Percentiles rank a stretch among this genome's conserved stretches.
phyloP scores from a whole-genome alignment of 805 yeast species.

The Candida arabinofermentans region DNA sequence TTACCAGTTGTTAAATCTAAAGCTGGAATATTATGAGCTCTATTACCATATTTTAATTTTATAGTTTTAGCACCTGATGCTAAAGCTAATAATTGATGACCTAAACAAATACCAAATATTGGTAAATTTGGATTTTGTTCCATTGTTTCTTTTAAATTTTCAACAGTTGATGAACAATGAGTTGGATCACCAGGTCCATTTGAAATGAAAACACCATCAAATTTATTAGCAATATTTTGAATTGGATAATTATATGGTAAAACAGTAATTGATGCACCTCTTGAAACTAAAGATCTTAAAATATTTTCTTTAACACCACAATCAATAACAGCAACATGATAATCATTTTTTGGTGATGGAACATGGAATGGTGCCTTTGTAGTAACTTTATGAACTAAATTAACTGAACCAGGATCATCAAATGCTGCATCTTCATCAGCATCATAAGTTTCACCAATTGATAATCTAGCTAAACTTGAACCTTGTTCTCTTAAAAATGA shows the following conservation, averaged over 20 bases:
- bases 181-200: conserved; percentile 99
- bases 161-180: conserved; percentile 76
- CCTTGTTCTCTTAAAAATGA: conserved; percentile 94
- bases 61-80: conserved; percentile 92
- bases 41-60: conserved; percentile 95
- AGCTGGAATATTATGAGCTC: conserved; percentile 98
- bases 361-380: conserved; percentile 95
- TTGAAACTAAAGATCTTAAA: conserved; percentile 83
- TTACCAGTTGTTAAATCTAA: conserved; percentile 84
- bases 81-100: conserved; percentile 93
- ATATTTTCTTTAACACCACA: conserved; percentile 99
- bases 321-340: conserved; percentile 90
- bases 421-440: conserved; percentile 90
- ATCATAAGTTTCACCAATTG: conserved; percentile 87
- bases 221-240: conserved; percentile 83
- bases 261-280: conserved; percentile 96
- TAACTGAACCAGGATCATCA: conserved; percentile 84
- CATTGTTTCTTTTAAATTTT: conserved; percentile 69
- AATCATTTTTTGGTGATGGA: conserved; percentile 53
- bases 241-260: conserved; percentile 95
- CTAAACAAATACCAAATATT: conserved; percentile 95
- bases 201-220: conserved; percentile 91
- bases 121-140: conserved; percentile 64
- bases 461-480: conserved; percentile 84
- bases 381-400: conserved; percentile 88